Evolutionary conservation across 768 basidiomycete species (phyloP), one percentile per base, ranked within the genome.

Genomic region (Lactifluus echinatus): DNA sequence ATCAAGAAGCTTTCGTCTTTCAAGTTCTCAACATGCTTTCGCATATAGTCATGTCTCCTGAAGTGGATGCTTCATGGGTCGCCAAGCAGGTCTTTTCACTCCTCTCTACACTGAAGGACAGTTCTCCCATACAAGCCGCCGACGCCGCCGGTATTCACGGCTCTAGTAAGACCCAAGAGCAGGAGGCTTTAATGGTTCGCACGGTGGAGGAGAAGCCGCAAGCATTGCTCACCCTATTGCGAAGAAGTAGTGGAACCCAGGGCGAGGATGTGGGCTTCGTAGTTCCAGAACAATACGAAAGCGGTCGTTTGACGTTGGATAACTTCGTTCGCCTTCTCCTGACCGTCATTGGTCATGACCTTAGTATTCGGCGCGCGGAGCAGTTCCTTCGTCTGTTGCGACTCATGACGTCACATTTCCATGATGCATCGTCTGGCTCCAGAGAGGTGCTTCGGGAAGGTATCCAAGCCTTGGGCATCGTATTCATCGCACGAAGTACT

Each of bases 261-360:
- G 58, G 56, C 26, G 57, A 59, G 7, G 44, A 43, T 17, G 61
- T 64, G 2, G 59, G 54, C 23, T 12, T 79, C 39, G 72, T 76
- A 26, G 70, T 82, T 48, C 81, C 80, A 3, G 80, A 83, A 29
- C 77, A 84, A 67, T 83, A 82, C 59, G 83, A 84, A 66, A 73
- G 76, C 19, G 75, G 74, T 57, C 71, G 74, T 3, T 74, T 91
- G 14, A 73, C 73, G 19, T 73, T 85, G 64, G 84, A 85, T 58
- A 75, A 89, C 64, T 74, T 89, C 24, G 79, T 87, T 28, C 79
- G 82, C 15, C 74, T 91, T 8, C 82, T 89, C 66, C 74, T 89
- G 29, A 90, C 88, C 1, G 83, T 91, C 57, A 87, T 91, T 53
- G 87, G 86, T 6, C 84, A 89, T 61, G 83, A 89, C 66, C 76